Base-by-base conservation (phyloP, 208 protist species). In the Herpetomonas samuelpessoai region DNA sequence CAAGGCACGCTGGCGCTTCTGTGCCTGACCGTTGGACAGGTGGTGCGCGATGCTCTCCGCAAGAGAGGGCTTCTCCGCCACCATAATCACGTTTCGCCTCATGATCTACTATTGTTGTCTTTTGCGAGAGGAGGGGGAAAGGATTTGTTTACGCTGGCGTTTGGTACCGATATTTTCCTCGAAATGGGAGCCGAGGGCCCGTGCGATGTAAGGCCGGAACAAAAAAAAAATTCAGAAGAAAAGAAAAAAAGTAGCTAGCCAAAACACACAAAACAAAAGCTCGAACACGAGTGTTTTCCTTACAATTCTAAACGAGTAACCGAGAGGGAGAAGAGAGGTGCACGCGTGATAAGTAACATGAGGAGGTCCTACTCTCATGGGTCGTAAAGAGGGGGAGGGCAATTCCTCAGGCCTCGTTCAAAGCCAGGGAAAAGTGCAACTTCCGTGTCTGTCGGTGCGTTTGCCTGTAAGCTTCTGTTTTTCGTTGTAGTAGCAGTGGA, bases 61-160 rank as follows among this genome's bases (percentile, higher is more conserved):
- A 26, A 98, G 83, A 27, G 86, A 96, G 22, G 92, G 95, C 76
- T 98, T 98, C 76, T 98, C 95, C 19, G 91, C 95, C 58, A 98
- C 95, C 93, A 97, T 97, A 21, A 98, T 64, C 44, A 98, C 81
- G 4, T 19, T 80, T 29, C 59, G 74, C 7, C 58, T 62, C 81
- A 91, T 92, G 52, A 3, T 50, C 22, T 22, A 9, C 38, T 35
- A 46, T 3, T 22, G 9, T 51, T 51, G 9, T 51, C 21, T 27
- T 51, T 51, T 51, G 12, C n/a, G 14, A 19, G 22, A 51, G 22
- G 46, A 19, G 46, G 46, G 46, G 46, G 22, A 51, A 51, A 19
- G 22, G 22, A 10, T 51, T 14, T 24, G 7, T 27, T 51, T 19
- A 7, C 22, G 21, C 9, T 27, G 12, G n/a, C 46, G 21, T 7